These are phyloP conservation scores for Diaporthe nobilis DNA, from an alignment of 2,329 filamentous ascomycete genomes.

Conservation along the genomic window DNA sequence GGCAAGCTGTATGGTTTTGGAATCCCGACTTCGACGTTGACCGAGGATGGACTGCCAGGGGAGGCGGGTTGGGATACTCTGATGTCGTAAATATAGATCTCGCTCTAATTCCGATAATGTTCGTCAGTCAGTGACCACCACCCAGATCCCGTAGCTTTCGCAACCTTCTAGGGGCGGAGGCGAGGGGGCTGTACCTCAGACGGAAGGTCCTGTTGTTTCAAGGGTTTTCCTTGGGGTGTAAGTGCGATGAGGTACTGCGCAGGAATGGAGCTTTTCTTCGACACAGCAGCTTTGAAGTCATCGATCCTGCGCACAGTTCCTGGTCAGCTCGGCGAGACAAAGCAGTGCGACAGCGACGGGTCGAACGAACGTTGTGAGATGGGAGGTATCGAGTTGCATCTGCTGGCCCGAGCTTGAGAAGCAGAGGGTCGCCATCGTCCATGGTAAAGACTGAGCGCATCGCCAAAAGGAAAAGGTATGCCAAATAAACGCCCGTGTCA, in stretches of 20 bases:
- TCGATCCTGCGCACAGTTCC: slow-evolving; percentile 73
- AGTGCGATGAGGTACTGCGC: slow-evolving; percentile 87
- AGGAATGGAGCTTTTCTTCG: slow-evolving; percentile 80
- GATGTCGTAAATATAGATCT: slow-evolving; percentile 94
- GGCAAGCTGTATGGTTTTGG: slow-evolving; percentile 71
- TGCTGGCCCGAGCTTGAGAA: slow-evolving; percentile 82
- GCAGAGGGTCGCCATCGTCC: slow-evolving; percentile 36
- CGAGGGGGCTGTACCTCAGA: slow-evolving; percentile 74
- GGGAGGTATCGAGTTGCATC: slow-evolving; percentile 82
- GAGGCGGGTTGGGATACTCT: slow-evolving; percentile 75
- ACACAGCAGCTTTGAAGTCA: slow-evolving; percentile 86
- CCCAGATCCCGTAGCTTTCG: background rate
- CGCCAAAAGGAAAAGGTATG: slow-evolving; percentile 7
- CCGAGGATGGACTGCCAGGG: slow-evolving; percentile 57
- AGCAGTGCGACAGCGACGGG: slow-evolving; percentile 44
- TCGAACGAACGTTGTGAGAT: slow-evolving; percentile 78
- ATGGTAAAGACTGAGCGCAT: slow-evolving; percentile 35
- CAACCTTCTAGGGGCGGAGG: background rate
- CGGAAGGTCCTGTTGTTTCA: slow-evolving; percentile 84
- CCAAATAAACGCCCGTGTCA: background rate
- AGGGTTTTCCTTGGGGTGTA: slow-evolving; percentile 85
- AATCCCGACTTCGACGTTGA: slow-evolving; percentile 62
- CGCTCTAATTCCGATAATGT: slow-evolving; percentile 67
- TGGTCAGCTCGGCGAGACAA: slow-evolving; percentile 42
- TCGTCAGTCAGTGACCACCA: slow-evolving; percentile 33